Conservation (phyloP, 129 eudicot genomes). For the Helianthus tuberosus region DNA sequence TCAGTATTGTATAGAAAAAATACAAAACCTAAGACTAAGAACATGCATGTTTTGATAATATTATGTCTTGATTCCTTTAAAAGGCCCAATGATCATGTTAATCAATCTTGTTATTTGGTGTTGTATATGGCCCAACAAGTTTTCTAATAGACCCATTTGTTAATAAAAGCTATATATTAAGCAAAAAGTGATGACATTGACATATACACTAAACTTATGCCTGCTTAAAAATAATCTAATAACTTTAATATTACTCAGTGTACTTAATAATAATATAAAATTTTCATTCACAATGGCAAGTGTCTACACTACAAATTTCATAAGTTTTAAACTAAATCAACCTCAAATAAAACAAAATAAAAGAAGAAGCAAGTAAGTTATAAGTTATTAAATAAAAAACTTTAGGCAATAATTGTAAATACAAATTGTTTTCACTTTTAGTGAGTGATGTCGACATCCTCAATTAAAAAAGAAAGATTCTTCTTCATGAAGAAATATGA, state of each 20-base stretch:
- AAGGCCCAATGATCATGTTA: too few relatives aligned
- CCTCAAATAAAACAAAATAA: too few relatives aligned
- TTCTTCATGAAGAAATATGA: conserved; percentile 4
- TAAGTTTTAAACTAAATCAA: not conserved
- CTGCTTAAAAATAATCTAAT: not conserved
- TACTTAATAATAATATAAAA: not conserved
- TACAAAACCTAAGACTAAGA: too few relatives aligned
- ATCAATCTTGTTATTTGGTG: too few relatives aligned
- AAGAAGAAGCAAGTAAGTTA: too few relatives aligned
- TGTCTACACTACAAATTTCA: not conserved
- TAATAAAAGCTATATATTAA: too few relatives aligned
- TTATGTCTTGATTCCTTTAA: too few relatives aligned
- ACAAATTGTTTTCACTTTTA: not conserved
- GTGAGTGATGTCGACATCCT: conserved; percentile 5
- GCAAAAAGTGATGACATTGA: not conserved
- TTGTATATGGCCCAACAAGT: too few relatives aligned
- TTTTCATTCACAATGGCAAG: not conserved
- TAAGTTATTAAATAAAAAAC: too few relatives aligned
- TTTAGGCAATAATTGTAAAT: not conserved
- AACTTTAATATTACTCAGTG: not conserved
- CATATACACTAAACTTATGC: not conserved
- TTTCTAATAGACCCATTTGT: too few relatives aligned
- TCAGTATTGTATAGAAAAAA: too few relatives aligned
- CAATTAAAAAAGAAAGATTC: not conserved
- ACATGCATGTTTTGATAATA: too few relatives aligned